A percentile compares a stretch with the other conserved stretches of the same genome.
Evolutionary conservation across 1,284 basidiomycete species (phyloP).

Genomic region (Cryptococcus deneoformans): DNA sequence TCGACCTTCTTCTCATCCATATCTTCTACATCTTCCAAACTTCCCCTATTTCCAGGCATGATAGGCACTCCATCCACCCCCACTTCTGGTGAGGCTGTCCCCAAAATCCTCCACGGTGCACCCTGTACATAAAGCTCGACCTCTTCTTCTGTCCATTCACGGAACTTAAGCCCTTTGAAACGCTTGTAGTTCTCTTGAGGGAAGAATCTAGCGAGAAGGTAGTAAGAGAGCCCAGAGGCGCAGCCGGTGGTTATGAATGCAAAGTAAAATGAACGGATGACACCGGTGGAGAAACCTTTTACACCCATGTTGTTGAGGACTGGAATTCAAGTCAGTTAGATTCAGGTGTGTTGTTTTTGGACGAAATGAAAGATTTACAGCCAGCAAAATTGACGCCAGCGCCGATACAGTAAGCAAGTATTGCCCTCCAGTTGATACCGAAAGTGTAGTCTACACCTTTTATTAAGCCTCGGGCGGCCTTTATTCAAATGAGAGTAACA

Average conservation of each 20-base stretch:
- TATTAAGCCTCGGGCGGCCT: neutral
- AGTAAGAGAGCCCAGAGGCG: slow-evolving; percentile 28
- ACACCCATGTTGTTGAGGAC: slow-evolving; percentile 31
- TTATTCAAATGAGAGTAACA: too few species aligned
- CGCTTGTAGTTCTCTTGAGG: slow-evolving; percentile 27
- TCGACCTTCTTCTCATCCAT: slow-evolving; percentile 18
- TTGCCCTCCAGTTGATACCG: slow-evolving; percentile 61
- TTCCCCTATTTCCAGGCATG: neutral
- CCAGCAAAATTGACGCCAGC: slow-evolving; percentile 30
- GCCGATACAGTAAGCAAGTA: slow-evolving; percentile 24
- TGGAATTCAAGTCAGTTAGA: neutral
- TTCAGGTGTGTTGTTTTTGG: neutral
- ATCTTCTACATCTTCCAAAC: slow-evolving; percentile 1
- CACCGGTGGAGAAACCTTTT: slow-evolving; percentile 10
- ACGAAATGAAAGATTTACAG: slow-evolving; percentile 10
- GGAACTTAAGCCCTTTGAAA: slow-evolving; percentile 21
- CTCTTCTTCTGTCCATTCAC: slow-evolving; percentile 28
- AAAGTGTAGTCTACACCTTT: slow-evolving; percentile 55
- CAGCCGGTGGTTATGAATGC: slow-evolving; percentile 34
- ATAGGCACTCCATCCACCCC: neutral
- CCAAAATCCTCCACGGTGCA: slow-evolving; percentile 1
- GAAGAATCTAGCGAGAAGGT: slow-evolving; percentile 22
- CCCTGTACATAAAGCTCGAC: slow-evolving; percentile 24
- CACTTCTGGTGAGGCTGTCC: neutral
- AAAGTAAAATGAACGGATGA: slow-evolving; percentile 31